Percentiles rank a stretch among this genome's conserved stretches.
These are phyloP conservation scores for Amaranthus hypochondriacus DNA, from an alignment of 148 eudicot species.

Conservation along the genomic window DNA sequence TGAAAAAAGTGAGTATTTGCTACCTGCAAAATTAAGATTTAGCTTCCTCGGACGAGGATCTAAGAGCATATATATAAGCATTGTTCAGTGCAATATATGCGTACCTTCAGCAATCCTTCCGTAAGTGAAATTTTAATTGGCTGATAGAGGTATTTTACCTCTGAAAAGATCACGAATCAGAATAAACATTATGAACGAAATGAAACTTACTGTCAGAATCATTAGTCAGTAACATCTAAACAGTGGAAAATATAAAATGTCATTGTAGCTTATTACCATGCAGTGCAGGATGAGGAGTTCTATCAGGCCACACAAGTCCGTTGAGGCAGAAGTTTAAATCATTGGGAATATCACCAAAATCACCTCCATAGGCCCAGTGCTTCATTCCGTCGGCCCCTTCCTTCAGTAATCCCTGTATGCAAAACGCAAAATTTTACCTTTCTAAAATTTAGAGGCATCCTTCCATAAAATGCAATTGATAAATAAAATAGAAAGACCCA, in stretches of 20 bases:
- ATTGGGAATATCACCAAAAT: slow-evolving; percentile 90
- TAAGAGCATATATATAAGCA: slow-evolving; percentile 3
- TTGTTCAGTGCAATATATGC: slow-evolving; percentile 3
- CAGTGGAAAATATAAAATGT: neutral
- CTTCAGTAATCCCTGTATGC: slow-evolving; percentile 68
- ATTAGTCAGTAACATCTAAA: neutral
- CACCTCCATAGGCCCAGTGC: slow-evolving; percentile 98
- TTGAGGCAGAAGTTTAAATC: slow-evolving; percentile 93
- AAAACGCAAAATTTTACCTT: slow-evolving; percentile 1
- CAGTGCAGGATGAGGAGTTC: slow-evolving; percentile 89
- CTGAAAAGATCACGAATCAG: slow-evolving; percentile 37
- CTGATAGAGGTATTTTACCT: slow-evolving; percentile 86
- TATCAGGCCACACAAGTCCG: slow-evolving; percentile 87
- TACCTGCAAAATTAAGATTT: slow-evolving; percentile 44
- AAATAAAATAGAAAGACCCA: neutral
- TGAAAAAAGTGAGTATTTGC: slow-evolving; percentile 61
- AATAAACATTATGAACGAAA: neutral
- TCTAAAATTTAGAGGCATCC: neutral
- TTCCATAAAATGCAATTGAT: slow-evolving; percentile 1
- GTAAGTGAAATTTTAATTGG: slow-evolving; percentile 73
- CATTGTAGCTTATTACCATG: slow-evolving; percentile 47
- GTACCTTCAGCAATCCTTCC: slow-evolving; percentile 74
- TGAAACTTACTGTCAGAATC: neutral
- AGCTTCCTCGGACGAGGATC: slow-evolving; percentile 5
- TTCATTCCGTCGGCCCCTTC: slow-evolving; percentile 64